A percentile compares a stretch with the other conserved stretches of the same genome.
phyloP scores from a whole-genome alignment of 106 monocot species.

The Cymbidium sinense region DNA sequence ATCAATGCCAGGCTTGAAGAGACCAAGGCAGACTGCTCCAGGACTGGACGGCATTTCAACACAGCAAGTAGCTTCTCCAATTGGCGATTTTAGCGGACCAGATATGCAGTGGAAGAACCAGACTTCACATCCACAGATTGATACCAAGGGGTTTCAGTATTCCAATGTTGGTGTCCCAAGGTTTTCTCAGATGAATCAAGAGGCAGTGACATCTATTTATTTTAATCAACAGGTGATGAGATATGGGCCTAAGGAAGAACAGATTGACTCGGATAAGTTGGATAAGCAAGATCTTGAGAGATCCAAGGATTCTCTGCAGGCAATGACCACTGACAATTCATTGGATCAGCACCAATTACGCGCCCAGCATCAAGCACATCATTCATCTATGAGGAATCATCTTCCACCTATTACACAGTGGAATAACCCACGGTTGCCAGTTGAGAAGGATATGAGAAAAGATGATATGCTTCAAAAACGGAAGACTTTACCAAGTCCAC shows the following conservation, averaged over 20 bases:
- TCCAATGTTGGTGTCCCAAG: conserved; percentile 38
- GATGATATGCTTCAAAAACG: conserved; percentile 52
- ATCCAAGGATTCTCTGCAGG: conserved; percentile 33
- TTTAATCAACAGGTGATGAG: conserved; percentile 56
- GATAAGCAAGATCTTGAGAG: conserved; percentile 40
- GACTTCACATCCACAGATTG: conserved; percentile 40
- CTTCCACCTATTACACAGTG: conserved; percentile 41
- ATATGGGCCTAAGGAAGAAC: conserved; percentile 64
- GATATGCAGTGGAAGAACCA: conserved; percentile 71
- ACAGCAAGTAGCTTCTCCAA: conserved; percentile 30
- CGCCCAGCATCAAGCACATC: conserved; percentile 35
- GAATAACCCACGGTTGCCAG: conserved; percentile 24
- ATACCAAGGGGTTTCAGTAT: conserved; percentile 43
- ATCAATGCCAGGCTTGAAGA: conserved; percentile 27
- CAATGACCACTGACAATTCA: conserved; percentile 31
- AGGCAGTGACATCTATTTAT: conserved; percentile 43
- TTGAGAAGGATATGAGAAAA: conserved; percentile 56
- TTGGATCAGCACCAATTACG: conserved; percentile 46
- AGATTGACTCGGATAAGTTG: conserved; percentile 33
- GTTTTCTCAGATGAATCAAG: conserved; percentile 42
- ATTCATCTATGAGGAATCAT: conserved; percentile 36
- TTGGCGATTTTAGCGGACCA: conserved; percentile 32
- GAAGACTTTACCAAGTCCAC: conserved; percentile 57
- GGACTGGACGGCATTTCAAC: conserved; percentile 49
- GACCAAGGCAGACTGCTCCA: conserved; percentile 33